A percentile compares a stretch with the other conserved stretches of the same genome.
Conservation (phyloP, 1,284 basidiomycete genomes). For the Pseudomicrostroma phylloplanum region DNA sequence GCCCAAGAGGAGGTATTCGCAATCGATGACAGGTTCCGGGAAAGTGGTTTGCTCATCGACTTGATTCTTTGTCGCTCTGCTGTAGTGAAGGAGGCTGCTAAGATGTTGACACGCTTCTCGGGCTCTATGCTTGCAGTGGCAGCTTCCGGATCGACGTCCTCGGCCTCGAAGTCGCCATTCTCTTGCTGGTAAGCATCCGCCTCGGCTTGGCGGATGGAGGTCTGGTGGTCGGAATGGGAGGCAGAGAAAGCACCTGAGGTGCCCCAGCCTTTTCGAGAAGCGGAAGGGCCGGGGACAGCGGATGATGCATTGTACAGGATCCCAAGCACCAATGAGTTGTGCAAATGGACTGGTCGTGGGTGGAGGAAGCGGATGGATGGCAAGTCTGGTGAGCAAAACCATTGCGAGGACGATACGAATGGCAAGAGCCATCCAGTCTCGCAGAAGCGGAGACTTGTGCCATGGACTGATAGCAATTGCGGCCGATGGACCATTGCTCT, state of each 20-base stretch:
- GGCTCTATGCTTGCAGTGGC: conserved; percentile 1
- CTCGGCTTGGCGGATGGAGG: no score
- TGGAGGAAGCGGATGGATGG: background rate
- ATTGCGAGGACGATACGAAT: conserved; percentile 5
- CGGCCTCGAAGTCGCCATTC: conserved; percentile 4
- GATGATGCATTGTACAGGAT: conserved; percentile 52
- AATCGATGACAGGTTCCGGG: background rate
- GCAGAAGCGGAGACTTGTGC: conserved; percentile 3
- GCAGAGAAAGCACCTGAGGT: background rate
- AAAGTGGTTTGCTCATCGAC: conserved; percentile 28
- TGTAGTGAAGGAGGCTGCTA: conserved; percentile 40
- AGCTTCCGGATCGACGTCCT: conserved; percentile 19
- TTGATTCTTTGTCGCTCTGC: conserved; percentile 42
- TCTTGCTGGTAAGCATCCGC: background rate
- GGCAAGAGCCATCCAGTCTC: conserved; percentile 7
- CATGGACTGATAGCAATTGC: background rate
- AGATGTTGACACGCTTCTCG: conserved; percentile 42
- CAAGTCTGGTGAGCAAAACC: background rate
- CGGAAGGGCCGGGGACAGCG: conserved; percentile 36
- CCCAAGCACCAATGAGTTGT: conserved; percentile 53
- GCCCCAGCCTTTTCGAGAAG: conserved; percentile 7
- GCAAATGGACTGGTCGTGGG: conserved; percentile 47
- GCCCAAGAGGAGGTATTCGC: conserved; percentile 30
- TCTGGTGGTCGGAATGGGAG: background rate
- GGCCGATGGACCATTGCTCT: background rate